These are phyloP conservation scores for Oxyria digyna DNA, from an alignment of 148 eudicot species.

Conservation along the genomic window DNA sequence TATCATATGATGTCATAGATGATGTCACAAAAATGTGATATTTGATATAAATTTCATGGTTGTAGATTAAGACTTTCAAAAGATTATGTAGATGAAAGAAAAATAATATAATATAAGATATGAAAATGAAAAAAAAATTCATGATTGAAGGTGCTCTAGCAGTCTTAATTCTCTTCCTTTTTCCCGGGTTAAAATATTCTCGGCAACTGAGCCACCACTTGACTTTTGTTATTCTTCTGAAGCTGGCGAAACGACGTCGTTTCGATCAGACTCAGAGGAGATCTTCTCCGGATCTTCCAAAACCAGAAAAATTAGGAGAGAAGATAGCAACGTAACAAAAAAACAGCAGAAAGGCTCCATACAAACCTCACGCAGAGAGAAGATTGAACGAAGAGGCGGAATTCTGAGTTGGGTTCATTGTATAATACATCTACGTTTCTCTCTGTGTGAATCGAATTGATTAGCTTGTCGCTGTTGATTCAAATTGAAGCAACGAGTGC, in stretches of 20 bases:
- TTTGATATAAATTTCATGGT: no score
- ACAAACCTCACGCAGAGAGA: neutral
- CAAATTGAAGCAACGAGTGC: neutral
- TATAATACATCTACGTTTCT: neutral
- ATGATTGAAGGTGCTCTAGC: no score
- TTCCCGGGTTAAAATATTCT: slow-evolving; percentile 8
- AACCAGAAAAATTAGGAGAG: neutral
- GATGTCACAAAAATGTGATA: no score
- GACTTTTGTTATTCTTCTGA: neutral
- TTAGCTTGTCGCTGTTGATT: neutral
- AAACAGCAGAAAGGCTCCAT: neutral
- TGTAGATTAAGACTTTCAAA: no score
- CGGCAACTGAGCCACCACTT: slow-evolving; percentile 8
- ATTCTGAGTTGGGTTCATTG: neutral
- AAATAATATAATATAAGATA: no score
- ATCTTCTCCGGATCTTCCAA: slow-evolving; percentile 5
- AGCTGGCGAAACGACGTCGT: neutral
- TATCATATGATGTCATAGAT: no score
- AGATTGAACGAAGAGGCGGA: neutral
- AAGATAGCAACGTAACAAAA: neutral
- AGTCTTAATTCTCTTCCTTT: no score
- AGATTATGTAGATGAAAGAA: no score
- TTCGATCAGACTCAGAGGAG: neutral
- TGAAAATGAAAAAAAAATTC: no score
- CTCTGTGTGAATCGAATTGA: neutral